Conservation (phyloP, 805 yeast genomes). For the Candida rishiriensis region DNA sequence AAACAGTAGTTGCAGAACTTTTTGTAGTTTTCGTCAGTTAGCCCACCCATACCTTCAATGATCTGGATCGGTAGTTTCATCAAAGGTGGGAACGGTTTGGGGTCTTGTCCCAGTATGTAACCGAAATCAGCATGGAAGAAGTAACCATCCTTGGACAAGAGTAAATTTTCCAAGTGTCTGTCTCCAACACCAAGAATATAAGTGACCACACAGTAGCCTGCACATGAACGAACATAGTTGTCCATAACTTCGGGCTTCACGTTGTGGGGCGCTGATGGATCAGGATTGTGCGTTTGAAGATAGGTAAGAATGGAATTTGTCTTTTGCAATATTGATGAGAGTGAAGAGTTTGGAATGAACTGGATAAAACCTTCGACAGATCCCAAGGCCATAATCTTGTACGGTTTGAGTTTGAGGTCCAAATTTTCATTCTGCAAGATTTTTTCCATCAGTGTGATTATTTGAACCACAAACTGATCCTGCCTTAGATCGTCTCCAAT, state of each 20-base stretch:
- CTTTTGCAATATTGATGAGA: slow-evolving; percentile 71
- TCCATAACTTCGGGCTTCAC: slow-evolving; percentile 76
- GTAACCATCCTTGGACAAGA: slow-evolving; percentile 72
- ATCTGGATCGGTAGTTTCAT: slow-evolving; percentile 97
- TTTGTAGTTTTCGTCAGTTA: slow-evolving; percentile 76
- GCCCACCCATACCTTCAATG: slow-evolving; percentile 97
- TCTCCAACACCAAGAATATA: slow-evolving; percentile 96
- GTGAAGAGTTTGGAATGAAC: slow-evolving; percentile 88
- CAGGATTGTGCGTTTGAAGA: slow-evolving; percentile 62
- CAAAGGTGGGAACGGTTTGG: slow-evolving; percentile 97
- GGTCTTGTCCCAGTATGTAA: slow-evolving; percentile 92
- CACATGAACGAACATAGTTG: slow-evolving; percentile 89
- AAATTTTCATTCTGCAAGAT: slow-evolving; percentile 83
- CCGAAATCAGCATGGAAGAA: slow-evolving; percentile 99
- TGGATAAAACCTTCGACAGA: slow-evolving; percentile 90
- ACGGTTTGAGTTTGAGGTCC: slow-evolving; percentile 83
- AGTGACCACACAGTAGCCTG: slow-evolving; percentile 96
- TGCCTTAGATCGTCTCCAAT: slow-evolving; percentile 95
- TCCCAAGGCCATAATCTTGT: slow-evolving; percentile 85
- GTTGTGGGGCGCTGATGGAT: slow-evolving; percentile 38
- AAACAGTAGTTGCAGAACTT: slow-evolving; percentile 90
- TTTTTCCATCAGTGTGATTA: slow-evolving; percentile 86
- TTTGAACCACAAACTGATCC: slow-evolving; percentile 95
- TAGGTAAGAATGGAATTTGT: slow-evolving; percentile 73
- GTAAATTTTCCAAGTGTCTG: slow-evolving; percentile 86